Conservation (phyloP, 192 early-diverging fungal genomes). For the Backusella luteola region DNA sequence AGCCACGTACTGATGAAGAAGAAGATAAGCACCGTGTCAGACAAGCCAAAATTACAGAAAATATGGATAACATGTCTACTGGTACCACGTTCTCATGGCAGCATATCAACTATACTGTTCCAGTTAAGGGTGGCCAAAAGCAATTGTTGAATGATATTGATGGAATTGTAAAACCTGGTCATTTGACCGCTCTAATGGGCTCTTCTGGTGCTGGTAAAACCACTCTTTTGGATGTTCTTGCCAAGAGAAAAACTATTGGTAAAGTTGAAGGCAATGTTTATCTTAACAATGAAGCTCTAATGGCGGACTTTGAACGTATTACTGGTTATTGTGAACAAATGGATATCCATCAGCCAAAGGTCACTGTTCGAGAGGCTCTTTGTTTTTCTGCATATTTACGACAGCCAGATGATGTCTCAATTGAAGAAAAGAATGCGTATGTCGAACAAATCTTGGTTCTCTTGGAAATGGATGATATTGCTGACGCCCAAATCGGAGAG, state of each 20-base stretch:
- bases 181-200: conserved; percentile 89
- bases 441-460: conserved; percentile 53
- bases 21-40: conserved; percentile 27
- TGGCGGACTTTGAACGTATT: conserved; percentile 53
- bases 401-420: conserved; percentile 51
- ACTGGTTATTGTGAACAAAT: conserved; percentile 89
- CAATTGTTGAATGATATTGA: conserved; percentile 66
- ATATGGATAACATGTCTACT: conserved; percentile 40
- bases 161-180: conserved; percentile 73
- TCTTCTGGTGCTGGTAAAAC: conserved; percentile 91
- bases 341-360: conserved; percentile 79
- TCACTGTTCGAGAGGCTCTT: conserved; percentile 92
- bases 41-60: conserved; percentile 37
- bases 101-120: conserved; percentile 67
- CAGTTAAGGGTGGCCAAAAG: conserved; percentile 55
- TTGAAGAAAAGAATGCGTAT: conserved; percentile 46
- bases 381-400: conserved; percentile 77
- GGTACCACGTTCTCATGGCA: conserved; percentile 61
- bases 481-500: conserved; percentile 55
- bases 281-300: conserved; percentile 48
- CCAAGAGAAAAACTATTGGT: conserved; percentile 72
- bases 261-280: conserved; percentile 58
- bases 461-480: conserved; percentile 63
- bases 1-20: conserved; percentile 21
- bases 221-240: conserved; percentile 70